Base-by-base conservation (phyloP, 768 basidiomycete species). In the Clathrus columnatus region DNA sequence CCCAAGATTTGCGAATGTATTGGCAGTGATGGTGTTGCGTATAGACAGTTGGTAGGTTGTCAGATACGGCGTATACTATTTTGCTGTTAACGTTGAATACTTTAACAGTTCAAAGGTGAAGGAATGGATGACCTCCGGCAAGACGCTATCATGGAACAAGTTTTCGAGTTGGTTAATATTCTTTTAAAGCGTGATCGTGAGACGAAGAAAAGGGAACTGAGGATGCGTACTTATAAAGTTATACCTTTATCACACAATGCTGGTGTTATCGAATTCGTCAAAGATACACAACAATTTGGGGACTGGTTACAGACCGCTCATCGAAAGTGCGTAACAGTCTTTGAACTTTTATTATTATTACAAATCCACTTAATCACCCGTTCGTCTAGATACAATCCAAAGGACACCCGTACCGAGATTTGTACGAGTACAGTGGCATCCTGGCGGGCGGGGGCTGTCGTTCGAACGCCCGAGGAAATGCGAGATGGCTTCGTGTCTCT, bases 121-220 rank as follows among this genome's bases (percentile, higher is more conserved):
- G 87, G 87, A 7, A 75, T 81, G 8, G 96, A 99, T 61, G 96
- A 99, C 63, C 67, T 96, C 46, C 84, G 96, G 41, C 96, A 99
- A 69, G 96, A 99, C 65, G 94, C 94, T 0, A 92, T 98, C 51
- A 97, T 99, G 94, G 91, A 97, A 64, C 96, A 99, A 69, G 91
- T 96, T 1, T 99, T 99, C 63, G 81, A 82, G 18, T 75, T 98
- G 18, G 86, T 93, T 54, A 97, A 98, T 60, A 69, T 77, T 7
- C 77, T 97, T 1, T 76, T 99, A 16, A 64, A 64, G 1, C 74
- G 74, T 17, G 92, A 99, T 66, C 75, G 83, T 28, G 83, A 88
- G 62, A 92, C 93, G 0, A 75, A 77, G 50, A 76, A 79, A 51
- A 83, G 96, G 8, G 71, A 80, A 41, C 73, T 99, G 21, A 72